Conservation (phyloP, 495 filamentous ascomycete species). For the Talaromyces thailandensis region DNA sequence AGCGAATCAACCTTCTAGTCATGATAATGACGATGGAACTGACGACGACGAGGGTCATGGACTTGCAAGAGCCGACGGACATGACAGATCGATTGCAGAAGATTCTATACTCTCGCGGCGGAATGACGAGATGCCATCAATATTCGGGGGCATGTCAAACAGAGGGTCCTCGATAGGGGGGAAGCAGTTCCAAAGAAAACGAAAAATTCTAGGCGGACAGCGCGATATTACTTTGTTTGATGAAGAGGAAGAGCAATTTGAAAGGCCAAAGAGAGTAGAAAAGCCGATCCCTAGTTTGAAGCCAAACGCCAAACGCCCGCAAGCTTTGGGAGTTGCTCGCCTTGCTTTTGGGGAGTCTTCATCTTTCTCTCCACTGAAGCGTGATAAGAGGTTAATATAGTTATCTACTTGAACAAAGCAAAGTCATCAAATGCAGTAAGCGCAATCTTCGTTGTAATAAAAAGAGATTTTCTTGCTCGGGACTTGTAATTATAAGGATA, state of each 20-base stretch:
- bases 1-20: not conserved
- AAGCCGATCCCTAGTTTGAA: slow-evolving; percentile 18
- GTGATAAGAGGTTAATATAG: slow-evolving; percentile 48
- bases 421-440: not conserved
- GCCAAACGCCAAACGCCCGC: slow-evolving; percentile 10
- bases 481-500: not conserved
- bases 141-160: not conserved
- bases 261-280: slow-evolving; percentile 20
- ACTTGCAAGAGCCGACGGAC: not conserved
- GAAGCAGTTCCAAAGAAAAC: slow-evolving; percentile 60
- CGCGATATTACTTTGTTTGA: slow-evolving; percentile 64
- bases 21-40: slow-evolving; percentile 4
- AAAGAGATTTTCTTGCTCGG: not conserved
- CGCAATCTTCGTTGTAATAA: not conserved
- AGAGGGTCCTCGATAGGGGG: slow-evolving; percentile 20
- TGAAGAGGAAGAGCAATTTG: slow-evolving; percentile 56
- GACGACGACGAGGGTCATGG: not conserved
- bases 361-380: slow-evolving; percentile 75
- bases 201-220: slow-evolving; percentile 56
- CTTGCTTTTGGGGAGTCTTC: not conserved
- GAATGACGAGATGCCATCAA: not conserved
- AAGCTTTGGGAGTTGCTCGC: not conserved
- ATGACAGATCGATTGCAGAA: not conserved
- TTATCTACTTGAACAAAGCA: not conserved
- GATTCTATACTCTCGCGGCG: not conserved